Evolutionary conservation across 352 stramenopile species (phyloP), one percentile per base, ranked within the genome.

Genomic region (Phytopythium cucurbitacearum): DNA sequence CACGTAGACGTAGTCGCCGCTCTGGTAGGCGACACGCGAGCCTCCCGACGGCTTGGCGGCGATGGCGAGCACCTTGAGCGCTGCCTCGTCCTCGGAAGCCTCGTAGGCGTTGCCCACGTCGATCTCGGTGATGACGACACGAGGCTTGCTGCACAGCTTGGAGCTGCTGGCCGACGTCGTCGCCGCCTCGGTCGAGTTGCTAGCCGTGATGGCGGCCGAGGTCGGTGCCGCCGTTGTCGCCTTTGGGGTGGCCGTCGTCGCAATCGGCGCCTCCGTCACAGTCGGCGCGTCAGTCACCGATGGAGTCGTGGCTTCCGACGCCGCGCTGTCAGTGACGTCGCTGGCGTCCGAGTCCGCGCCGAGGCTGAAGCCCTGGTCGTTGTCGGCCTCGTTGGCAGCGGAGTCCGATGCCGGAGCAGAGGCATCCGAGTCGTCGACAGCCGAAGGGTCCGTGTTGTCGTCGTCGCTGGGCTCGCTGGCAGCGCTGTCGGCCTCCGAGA

Each of bases 21-120:
- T 86, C 42, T 83, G 71, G 59, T 78, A 80, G 13, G 75, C 75
- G 37, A 81, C 59, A 39, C 67, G 66, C 4, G 74, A 75, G 34
- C 74, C 74, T 28, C 71, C 71, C 32, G 62, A 61, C 2, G 70
- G 70, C 37, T 83, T 68, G 33, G 71, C 62, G 9, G 64, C 55
- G 48, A 80, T 72, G 37, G 75, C 71, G 8, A 86, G 48, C 7
- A 83, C 51, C 53, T 80, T 78, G 47, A 86, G 64, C 0, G 44
- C 63, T 1, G 53, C 72, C n/a, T 81, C 75, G 35, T 86, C 71
- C 50, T 86, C 75, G 48, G 71, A 80, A n/a, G 40, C 38, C 12
- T 71, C 59, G 5, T 81, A 51, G 10, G 41, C 45, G 2, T 55
- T 56, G 32, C 69, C 69, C 0, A 86, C 69, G 21, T 73, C 47